Conservation (phyloP, 1,139 yeast species). For the Geotrichum cucujoidarum region DNA sequence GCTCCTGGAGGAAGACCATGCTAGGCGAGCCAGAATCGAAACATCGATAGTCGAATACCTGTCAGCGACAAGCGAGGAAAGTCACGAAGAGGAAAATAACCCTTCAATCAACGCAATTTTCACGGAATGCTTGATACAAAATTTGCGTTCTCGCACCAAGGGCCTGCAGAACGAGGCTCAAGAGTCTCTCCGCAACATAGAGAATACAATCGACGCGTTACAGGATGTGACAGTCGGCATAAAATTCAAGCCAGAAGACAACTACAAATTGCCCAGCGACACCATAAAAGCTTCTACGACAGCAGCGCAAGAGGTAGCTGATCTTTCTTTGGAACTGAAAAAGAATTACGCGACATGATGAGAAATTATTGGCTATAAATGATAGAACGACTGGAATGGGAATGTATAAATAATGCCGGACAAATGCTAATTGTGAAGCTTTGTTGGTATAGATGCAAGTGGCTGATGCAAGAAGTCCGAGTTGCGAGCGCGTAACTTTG, state of each 20-base stretch:
- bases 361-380: neutral
- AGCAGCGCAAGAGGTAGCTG: conserved; percentile 4
- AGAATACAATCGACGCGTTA: neutral
- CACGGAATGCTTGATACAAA: conserved; percentile 15
- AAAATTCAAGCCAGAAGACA: neutral
- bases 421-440: neutral
- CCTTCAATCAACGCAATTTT: conserved; percentile 13
- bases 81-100: conserved; percentile 7
- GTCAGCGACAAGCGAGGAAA: conserved; percentile 1
- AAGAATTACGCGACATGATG: neutral
- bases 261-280: neutral
- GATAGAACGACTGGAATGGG: neutral
- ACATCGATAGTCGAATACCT: conserved; percentile 19
- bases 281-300: neutral
- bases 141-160: conserved; percentile 4
- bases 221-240: conserved; percentile 1
- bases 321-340: neutral
- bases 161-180: conserved; percentile 4
- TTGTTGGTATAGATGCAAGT: neutral
- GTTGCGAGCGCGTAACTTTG: neutral
- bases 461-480: neutral
- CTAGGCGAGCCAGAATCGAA: conserved; percentile 18
- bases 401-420: neutral
- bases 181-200: conserved; percentile 6
- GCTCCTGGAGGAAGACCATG: conserved; percentile 19